Evolutionary conservation across 805 yeast genomes (phyloP).

Genomic region (Yueomyces sinensis): DNA sequence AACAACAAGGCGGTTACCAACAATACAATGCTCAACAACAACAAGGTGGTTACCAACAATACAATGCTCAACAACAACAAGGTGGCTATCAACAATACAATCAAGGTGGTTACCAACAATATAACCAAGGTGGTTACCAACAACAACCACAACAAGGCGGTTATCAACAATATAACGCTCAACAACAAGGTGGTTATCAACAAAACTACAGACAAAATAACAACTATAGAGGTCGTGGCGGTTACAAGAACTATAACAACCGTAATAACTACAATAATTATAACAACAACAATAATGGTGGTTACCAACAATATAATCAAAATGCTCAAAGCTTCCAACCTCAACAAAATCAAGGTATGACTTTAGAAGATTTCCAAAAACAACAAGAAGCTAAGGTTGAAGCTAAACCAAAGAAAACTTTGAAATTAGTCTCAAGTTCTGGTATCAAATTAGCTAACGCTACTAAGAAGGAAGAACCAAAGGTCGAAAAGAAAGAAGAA

Average conservation of each 20-base stretch:
- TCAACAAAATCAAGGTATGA: conserved; percentile 39
- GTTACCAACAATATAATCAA: conserved; percentile 3
- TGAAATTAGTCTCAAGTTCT: conserved; percentile 53
- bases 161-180: conserved; percentile 17
- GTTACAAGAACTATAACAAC: conserved; percentile 10
- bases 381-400: conserved; percentile 23
- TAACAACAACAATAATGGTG: conserved; percentile 1
- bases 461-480: conserved; percentile 26
- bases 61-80: conserved; percentile 4
- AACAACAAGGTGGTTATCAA: conserved; percentile 18
- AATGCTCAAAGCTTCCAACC: conserved; percentile 12
- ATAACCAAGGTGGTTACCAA: conserved; percentile 10
- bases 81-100: conserved; percentile 4
- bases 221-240: conserved; percentile 6
- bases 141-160: conserved; percentile 16
- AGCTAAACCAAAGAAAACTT: conserved; percentile 49
- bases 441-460: conserved; percentile 51
- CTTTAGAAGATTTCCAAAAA: conserved; percentile 64
- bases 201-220: conserved; percentile 1
- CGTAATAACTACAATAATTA: conserved; percentile 2
- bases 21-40: conserved; percentile 1
- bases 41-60: conserved; percentile 2
- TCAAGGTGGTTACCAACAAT: conserved; percentile 3
- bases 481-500: conserved; percentile 19
- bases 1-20: not conserved